Evolutionary conservation across 805 yeast genomes (phyloP).

Genomic region (Wickerhamomyces subpelliculosus): DNA sequence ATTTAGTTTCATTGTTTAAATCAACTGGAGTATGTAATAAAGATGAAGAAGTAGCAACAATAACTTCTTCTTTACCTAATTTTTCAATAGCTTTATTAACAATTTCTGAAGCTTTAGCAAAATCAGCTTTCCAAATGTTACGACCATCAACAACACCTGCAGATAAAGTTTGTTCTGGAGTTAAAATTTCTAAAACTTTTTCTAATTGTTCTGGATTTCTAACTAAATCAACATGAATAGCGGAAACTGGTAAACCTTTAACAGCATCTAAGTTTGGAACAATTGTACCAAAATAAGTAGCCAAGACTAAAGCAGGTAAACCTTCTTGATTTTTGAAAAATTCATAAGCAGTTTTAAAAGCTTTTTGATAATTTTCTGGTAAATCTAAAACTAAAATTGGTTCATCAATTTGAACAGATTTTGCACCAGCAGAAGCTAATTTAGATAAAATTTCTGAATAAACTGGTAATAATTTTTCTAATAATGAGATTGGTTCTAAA

Average conservation of each 20-base stretch:
- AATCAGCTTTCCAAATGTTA: constrained; percentile 99
- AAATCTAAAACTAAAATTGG: constrained; percentile 93
- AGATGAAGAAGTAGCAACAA: constrained; percentile 94
- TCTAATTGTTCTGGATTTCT: constrained; percentile 96
- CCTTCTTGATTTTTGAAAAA: constrained; percentile 59
- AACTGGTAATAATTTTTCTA: constrained; percentile 87
- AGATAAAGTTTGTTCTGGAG: constrained; percentile 72
- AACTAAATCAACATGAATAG: constrained; percentile 94
- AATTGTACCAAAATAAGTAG: constrained; percentile 98
- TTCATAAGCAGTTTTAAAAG: constrained; percentile 85
- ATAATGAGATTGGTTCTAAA: constrained; percentile 84
- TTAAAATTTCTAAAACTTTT: constrained; percentile 61
- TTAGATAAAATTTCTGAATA: constrained; percentile 84
- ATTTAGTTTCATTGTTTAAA: constrained; percentile 84
- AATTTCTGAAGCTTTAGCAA: constrained; percentile 73
- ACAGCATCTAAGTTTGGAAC: constrained; percentile 91
- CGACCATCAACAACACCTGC: constrained; percentile 99
- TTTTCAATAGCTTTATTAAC: constrained; percentile 79
- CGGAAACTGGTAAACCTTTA: constrained; percentile 86
- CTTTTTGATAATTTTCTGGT: constrained; percentile 74
- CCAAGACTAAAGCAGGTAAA: constrained; percentile 72
- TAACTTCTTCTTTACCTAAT: constrained; percentile 80
- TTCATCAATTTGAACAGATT: constrained; percentile 93
- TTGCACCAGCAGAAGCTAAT: constrained; percentile 92
- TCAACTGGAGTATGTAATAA: constrained; percentile 98